Base-by-base conservation (phyloP, 306 rosid species). In the Clitoria ternatea region DNA sequence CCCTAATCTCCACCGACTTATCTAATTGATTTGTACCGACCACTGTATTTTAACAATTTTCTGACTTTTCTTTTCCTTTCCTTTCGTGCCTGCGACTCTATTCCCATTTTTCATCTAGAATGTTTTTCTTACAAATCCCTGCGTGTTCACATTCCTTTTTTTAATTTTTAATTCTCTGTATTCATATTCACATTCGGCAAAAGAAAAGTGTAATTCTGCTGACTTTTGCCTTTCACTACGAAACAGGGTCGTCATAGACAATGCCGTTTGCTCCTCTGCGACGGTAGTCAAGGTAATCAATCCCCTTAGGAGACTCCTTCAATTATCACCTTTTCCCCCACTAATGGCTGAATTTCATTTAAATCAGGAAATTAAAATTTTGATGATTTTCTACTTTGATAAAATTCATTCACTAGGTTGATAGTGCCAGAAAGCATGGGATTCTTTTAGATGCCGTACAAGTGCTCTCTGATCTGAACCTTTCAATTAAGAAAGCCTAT, bases 361-460 rank as follows among this genome's bases (percentile, higher is more conserved):
- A 1, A 33, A 61, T 36, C 4, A 26, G 12, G 43, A 22, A 9
- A 39, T 11, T 14, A 7, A 23, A 24, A 42, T 10, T 70, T 62
- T 42, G 4, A 78, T 30, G 4, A 54, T 20, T n/a, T n/a, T 65
- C 4, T 50, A 22, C 20, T 59, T 61, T 36, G 40, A 45, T 74
- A 47, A 33, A 68, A 69, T 75, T 62, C 23, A 6, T n/a, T n/a
- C n/a, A n/a, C n/a, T 75, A 94, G 99, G 90, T 94, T 48, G 97
- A 94, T 42, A 94, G 99, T 70, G 96, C 92, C 26, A 84, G 99
- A 83, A 84, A 85, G 52, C 92, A 86, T 64, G 99, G 96, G 5
- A 89, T 94, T 88, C 88, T 94, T 24, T 71, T 94, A 32, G 96
- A 90, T 65, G 96, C 99, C 10, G 91, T 94, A 2, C 99, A 94